Conservation (phyloP, 352 stramenopile species). For the Phytophthora quininea region DNA sequence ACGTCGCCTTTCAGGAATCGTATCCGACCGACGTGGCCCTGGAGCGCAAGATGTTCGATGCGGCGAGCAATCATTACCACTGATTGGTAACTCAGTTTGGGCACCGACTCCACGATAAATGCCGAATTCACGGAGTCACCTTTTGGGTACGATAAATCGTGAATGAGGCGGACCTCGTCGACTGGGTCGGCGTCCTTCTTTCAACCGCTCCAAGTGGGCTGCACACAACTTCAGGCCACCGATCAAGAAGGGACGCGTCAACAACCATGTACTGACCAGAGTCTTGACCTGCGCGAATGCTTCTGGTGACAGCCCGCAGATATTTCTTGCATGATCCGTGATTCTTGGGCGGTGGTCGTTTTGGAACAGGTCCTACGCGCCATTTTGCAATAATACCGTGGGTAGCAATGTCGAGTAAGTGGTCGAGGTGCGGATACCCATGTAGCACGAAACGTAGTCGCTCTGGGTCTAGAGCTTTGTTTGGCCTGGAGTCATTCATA, state of each 20-base stretch:
- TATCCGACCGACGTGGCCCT: not conserved
- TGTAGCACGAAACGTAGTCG: not conserved
- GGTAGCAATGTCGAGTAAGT: constrained; percentile 1
- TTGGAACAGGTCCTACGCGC: not conserved
- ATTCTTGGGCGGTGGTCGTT: constrained; percentile 3
- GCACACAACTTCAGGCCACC: constrained; percentile 7
- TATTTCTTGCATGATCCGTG: constrained; percentile 10
- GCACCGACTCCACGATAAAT: constrained; percentile 6
- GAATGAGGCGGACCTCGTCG: constrained; percentile 16
- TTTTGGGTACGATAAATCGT: constrained; percentile 22
- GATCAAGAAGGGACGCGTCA: constrained; percentile 1
- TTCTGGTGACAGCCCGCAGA: constrained; percentile 5
- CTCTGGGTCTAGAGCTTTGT: constrained; percentile 12
- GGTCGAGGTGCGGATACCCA: constrained; percentile 8
- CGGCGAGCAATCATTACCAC: constrained; percentile 13
- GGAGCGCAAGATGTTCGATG: constrained; percentile 6
- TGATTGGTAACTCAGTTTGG: constrained; percentile 15
- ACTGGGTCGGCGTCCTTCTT: constrained; percentile 15
- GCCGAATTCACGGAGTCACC: constrained; percentile 7
- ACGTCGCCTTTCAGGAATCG: constrained; percentile 21
- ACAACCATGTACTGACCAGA: constrained; percentile 21
- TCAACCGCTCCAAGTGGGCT: constrained; percentile 20
- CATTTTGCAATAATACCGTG: constrained; percentile 5
- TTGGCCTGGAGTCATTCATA: constrained; percentile 4
- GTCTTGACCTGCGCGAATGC: constrained; percentile 19